Evolutionary conservation across 139 green algal species (phyloP).

Genomic region (Picochlorum costavermella): DNA sequence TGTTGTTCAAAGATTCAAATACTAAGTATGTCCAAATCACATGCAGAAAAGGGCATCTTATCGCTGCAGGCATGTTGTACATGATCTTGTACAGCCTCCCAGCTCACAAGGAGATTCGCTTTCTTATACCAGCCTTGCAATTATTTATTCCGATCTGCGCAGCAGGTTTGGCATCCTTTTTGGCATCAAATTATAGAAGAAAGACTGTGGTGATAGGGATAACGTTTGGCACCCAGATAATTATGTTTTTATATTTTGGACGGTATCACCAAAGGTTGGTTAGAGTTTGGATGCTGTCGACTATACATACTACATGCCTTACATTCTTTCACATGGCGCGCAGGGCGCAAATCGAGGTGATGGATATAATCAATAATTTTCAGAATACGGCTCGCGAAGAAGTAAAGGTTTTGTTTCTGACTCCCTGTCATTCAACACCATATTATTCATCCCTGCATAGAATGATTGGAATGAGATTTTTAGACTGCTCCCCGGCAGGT

Average conservation of each 20-base stretch:
- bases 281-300: not conserved
- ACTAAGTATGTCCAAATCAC: not conserved
- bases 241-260: slow-evolving; percentile 26
- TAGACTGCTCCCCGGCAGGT: slow-evolving; percentile 49
- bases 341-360: slow-evolving; percentile 8
- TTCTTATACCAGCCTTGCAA: slow-evolving; percentile 41
- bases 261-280: slow-evolving; percentile 28
- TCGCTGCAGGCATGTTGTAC: slow-evolving; percentile 14
- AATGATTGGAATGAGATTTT: slow-evolving; percentile 34
- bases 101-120: slow-evolving; percentile 52
- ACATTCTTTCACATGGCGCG: not conserved
- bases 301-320: not conserved
- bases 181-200: not conserved
- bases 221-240: slow-evolving; percentile 23
- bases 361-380: not conserved
- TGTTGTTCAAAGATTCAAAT: no score
- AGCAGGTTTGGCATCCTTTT: not conserved
- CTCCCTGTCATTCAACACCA: slow-evolving; percentile 46
- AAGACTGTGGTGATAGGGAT: not conserved
- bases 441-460: slow-evolving; percentile 36
- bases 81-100: slow-evolving; percentile 38
- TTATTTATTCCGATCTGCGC: slow-evolving; percentile 37
- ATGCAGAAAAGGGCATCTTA: not conserved
- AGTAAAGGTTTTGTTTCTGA: slow-evolving; percentile 37
- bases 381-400: not conserved